These are phyloP conservation scores for Coemansia linderi DNA, from an alignment of 371 early-diverging fungal genomes.

Conservation along the genomic window DNA sequence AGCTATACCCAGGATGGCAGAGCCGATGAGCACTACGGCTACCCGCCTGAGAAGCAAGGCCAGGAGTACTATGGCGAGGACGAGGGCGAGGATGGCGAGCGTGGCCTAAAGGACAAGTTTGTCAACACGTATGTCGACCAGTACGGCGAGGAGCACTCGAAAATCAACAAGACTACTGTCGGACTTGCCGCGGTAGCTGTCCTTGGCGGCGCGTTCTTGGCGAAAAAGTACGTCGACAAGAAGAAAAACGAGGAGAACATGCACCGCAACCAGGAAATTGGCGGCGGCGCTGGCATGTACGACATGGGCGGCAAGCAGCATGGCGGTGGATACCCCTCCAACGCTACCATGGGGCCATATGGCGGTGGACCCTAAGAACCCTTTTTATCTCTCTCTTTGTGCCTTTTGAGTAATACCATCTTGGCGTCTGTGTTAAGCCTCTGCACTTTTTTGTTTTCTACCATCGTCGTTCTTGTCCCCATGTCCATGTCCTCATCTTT, in stretches of 20 bases:
- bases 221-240: conserved; percentile 18
- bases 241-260: conserved; percentile 17
- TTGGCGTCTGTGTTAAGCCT: background rate
- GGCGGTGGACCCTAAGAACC: conserved; percentile 2
- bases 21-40: conserved; percentile 6
- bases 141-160: conserved; percentile 23
- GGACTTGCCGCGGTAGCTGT: conserved; percentile 9
- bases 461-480: background rate
- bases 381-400: background rate
- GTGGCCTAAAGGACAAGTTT: conserved; percentile 39
- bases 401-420: background rate
- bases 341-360: conserved; percentile 6
- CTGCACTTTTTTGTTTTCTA: background rate
- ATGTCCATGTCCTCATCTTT: conserved; percentile 1
- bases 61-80: conserved; percentile 12
- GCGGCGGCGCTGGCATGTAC: conserved; percentile 4
- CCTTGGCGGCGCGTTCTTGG: conserved; percentile 5
- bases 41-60: conserved; percentile 3
- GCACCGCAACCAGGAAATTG: conserved; percentile 20
- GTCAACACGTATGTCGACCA: conserved; percentile 28
- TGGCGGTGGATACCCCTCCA: conserved; percentile 5
- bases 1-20: conserved; percentile 1
- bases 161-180: conserved; percentile 16
- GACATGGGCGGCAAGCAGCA: background rate
- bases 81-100: conserved; percentile 33